Base-by-base conservation (phyloP, 495 filamentous ascomycete genomes). In the Annulohypoxylon moriforme region DNA sequence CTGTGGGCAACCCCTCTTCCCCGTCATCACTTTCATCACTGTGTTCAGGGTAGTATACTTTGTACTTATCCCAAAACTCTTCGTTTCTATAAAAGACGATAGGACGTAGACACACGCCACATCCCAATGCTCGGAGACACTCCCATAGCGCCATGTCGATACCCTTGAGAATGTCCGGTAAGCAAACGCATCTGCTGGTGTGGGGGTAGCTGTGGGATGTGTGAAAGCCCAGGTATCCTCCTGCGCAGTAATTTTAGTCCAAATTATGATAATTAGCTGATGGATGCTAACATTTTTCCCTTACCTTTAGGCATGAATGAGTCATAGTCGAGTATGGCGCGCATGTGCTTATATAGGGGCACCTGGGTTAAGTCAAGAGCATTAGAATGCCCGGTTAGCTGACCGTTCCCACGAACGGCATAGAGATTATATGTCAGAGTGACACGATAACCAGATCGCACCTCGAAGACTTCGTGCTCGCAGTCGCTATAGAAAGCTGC, bases 401-500 rank as follows among this genome's bases (percentile, higher is more conserved):
- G 40, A 20, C 40, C 40, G 7, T 44, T 44, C 14, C 40, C 40
- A 20, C 40, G 40, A 7, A 44, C 40, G 14, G 11, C 61, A 58
- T 84, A 89, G 8, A 90, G 77, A 61, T 90, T 88, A 79, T 89
- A 90, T 0, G 87, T 90, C 20, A 90, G 71, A 0, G 86, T 90
- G 25, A 90, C 64, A 0, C 86, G 80, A 55, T 90, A 80, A 0
- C 87, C 87, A 6, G 72, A 63, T 0, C 78, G 85, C 44, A 90
- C 80, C n/a, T 80, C 76, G 5, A 82, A 74, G n/a, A 90, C 83
- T 75, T 90, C 87, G 72, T 90, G 88, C 69, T 87, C 83, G 67
- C 85, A 88, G 68, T 90, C 87, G 62, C 82, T 86, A 71, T 88
- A 90, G 75, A 90, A 90, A 1, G 88, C 87, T 0, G 84, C 86